Conservation (phyloP, 345 rosid genomes). For the Gynandropsis gynandra region DNA sequence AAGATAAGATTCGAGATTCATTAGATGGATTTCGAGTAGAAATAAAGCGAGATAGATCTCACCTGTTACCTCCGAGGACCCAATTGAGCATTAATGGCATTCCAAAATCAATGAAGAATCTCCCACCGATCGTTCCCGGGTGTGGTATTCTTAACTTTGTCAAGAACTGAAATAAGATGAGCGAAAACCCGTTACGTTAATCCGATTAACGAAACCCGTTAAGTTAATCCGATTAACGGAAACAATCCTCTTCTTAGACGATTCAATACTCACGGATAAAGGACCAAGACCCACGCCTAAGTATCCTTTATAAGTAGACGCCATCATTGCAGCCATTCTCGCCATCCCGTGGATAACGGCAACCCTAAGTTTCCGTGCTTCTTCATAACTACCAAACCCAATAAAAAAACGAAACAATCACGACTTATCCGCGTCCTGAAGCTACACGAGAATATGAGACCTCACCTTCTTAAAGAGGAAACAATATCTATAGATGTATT, state of each 20-base stretch:
- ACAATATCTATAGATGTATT: conserved; percentile 48
- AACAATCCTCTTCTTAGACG: neutral
- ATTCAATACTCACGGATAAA: conserved; percentile 46
- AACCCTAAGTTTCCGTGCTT: conserved; percentile 65
- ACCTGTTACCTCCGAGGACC: conserved; percentile 97
- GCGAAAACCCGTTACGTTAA: conserved; percentile 14
- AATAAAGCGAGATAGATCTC: conserved; percentile 15
- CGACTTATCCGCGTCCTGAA: neutral
- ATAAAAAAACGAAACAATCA: conserved; percentile 4
- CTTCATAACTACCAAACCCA: conserved; percentile 64
- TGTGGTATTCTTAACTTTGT: conserved; percentile 78
- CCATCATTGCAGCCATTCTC: conserved; percentile 94
- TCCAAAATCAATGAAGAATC: conserved; percentile 61
- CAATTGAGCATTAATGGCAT: conserved; percentile 88
- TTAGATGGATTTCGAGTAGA: too few species aligned
- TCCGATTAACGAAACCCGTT: too few species aligned
- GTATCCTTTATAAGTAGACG: conserved; percentile 89
- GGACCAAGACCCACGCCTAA: conserved; percentile 97
- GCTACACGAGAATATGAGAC: neutral
- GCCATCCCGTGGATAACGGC: conserved; percentile 86
- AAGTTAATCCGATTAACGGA: neutral
- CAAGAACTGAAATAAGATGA: conserved; percentile 52
- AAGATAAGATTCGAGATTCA: too few species aligned
- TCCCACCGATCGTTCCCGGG: conserved; percentile 85
- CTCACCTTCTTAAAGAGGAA: conserved; percentile 68